Evolutionary conservation across 78 protist genomes (phyloP).

Genomic region (Dictyostelium brefeldianum): DNA sequence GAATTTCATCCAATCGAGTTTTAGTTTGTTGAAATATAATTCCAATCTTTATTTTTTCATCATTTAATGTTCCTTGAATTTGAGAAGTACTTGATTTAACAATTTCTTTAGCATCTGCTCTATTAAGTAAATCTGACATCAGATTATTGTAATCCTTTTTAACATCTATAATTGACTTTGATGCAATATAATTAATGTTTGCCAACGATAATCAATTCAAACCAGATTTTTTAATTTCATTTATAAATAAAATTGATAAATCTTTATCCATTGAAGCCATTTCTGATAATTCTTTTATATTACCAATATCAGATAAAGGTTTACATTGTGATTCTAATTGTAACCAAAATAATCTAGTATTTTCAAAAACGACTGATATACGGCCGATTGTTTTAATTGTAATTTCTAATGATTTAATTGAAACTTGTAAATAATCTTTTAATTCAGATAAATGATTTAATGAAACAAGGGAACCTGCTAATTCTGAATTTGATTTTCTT

Average conservation of each 20-base stretch:
- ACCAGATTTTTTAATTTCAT: constrained; percentile 10
- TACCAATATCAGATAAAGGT: not conserved
- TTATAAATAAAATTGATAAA: not conserved
- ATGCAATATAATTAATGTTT: not conserved
- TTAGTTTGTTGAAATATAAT: too few species aligned
- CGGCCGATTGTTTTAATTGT: constrained; percentile 13
- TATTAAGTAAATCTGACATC: constrained; percentile 1
- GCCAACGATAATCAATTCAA: constrained; percentile 2
- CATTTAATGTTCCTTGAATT: not conserved
- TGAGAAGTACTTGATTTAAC: not conserved
- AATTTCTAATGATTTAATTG: constrained; percentile 17
- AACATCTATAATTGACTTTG: not conserved
- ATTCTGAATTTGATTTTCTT: constrained; percentile 38
- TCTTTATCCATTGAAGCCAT: not conserved
- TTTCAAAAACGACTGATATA: constrained; percentile 5
- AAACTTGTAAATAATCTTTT: constrained; percentile 7
- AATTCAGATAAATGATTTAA: not conserved
- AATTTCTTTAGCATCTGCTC: constrained; percentile 14
- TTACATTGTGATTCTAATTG: constrained; percentile 13
- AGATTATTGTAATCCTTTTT: constrained; percentile 13
- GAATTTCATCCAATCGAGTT: too few species aligned
- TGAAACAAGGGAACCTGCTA: not conserved
- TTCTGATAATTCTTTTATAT: not conserved
- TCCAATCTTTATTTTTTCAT: constrained; percentile 29
- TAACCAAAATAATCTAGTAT: constrained; percentile 17